These are phyloP conservation scores for Aspergillus nanangensis DNA, from an alignment of 495 filamentous ascomycete genomes.

Conservation along the genomic window DNA sequence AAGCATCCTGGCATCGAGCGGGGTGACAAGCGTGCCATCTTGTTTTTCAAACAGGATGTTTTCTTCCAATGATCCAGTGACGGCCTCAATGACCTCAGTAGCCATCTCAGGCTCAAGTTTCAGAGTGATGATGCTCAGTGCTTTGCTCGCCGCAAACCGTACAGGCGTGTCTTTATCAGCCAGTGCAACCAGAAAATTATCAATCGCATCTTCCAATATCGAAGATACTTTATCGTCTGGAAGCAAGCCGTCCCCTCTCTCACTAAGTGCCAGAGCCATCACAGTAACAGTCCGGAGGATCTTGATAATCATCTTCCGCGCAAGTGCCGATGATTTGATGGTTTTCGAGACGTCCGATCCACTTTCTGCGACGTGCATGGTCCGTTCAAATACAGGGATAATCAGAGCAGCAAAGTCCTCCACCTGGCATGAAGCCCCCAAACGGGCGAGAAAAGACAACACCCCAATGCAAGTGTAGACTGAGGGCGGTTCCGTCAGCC, in stretches of 20 bases:
- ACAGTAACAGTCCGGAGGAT: constrained; percentile 67
- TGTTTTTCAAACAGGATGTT: constrained; percentile 66
- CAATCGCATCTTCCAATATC: constrained; percentile 53
- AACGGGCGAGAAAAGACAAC: constrained; percentile 70
- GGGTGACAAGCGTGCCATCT: constrained; percentile 33
- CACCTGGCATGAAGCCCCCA: constrained; percentile 55
- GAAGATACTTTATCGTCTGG: constrained; percentile 41
- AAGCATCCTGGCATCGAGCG: constrained; percentile 28
- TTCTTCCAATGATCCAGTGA: constrained; percentile 68
- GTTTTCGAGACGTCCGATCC: constrained; percentile 35
- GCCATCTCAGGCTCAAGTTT: constrained; percentile 77
- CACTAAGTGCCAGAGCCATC: constrained; percentile 49
- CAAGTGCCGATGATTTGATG: constrained; percentile 65
- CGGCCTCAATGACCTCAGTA: constrained; percentile 77
- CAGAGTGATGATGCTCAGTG: constrained; percentile 77
- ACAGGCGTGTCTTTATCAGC: constrained; percentile 87
- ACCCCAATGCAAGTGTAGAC: constrained; percentile 66
- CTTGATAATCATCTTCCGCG: constrained; percentile 78
- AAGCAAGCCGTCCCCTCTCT: constrained; percentile 29
- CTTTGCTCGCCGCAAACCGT: constrained; percentile 85
- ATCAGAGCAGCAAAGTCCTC: constrained; percentile 50
- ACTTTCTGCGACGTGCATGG: constrained; percentile 35
- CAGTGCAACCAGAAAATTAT: constrained; percentile 65
- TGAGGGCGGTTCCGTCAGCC: constrained; percentile 25
- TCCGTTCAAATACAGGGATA: constrained; percentile 43